These are phyloP conservation scores for Astrephomene gubernaculifera DNA, from an alignment of 139 green algal species.

Conservation along the genomic window DNA sequence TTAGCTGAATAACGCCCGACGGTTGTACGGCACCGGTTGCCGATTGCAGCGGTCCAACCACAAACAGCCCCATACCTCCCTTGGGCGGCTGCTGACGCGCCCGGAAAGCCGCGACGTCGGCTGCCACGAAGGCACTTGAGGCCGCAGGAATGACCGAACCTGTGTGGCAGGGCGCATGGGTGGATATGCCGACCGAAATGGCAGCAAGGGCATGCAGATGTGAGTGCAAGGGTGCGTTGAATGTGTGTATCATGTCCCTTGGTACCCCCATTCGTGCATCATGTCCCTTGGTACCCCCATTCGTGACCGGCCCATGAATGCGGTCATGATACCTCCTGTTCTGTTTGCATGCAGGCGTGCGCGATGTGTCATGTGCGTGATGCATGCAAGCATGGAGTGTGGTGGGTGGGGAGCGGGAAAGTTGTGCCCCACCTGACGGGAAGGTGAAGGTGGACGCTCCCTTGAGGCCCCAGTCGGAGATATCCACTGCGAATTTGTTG, in stretches of 20 bases:
- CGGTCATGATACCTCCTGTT: too few species aligned
- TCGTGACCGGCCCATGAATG: too few species aligned
- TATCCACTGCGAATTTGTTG: conserved; percentile 73
- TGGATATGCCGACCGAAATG: too few species aligned
- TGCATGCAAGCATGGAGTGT: too few species aligned
- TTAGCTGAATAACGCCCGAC: neutral
- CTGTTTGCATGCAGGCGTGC: too few species aligned
- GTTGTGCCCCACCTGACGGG: conserved; percentile 59
- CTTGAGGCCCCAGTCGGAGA: conserved; percentile 71
- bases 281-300: too few species aligned
- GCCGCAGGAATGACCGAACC: conserved; percentile 66
- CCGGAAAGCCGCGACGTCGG: conserved; percentile 52
- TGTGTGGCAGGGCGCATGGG: conserved; percentile 17
- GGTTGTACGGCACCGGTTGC: neutral
- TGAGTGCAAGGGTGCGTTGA: too few species aligned
- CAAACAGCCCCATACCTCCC: conserved; percentile 61
- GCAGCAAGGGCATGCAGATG: too few species aligned
- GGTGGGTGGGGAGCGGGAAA: too few species aligned
- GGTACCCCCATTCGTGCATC: too few species aligned
- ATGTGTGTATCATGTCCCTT: too few species aligned
- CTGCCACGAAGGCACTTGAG: conserved; percentile 48
- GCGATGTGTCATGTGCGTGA: too few species aligned
- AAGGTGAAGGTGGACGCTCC: conserved; percentile 58
- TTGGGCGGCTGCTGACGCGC: conserved; percentile 33
- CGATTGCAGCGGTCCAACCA: conserved; percentile 44